These are phyloP conservation scores for Aspergillus avenaceus DNA, from an alignment of 495 filamentous ascomycete species.

Conservation along the genomic window DNA sequence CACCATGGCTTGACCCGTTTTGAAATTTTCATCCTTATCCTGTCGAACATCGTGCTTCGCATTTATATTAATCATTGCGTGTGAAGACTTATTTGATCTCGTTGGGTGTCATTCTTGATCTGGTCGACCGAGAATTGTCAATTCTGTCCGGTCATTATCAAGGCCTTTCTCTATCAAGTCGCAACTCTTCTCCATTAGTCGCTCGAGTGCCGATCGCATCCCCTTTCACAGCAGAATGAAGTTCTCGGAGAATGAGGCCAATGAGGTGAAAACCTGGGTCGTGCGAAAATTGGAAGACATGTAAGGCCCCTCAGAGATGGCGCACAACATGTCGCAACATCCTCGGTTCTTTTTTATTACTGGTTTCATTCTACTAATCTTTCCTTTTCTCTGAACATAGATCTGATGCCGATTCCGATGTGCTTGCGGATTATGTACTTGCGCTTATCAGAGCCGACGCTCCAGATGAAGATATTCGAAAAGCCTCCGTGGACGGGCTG, in stretches of 20 bases:
- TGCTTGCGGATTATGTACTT: conserved; percentile 92
- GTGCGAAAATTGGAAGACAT: conserved; percentile 87
- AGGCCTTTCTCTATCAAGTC: too few species aligned
- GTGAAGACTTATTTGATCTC: background rate
- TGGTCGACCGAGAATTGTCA: too few species aligned
- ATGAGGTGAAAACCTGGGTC: conserved; percentile 80
- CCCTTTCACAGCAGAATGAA: conserved; percentile 72
- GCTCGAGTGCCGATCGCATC: too few species aligned
- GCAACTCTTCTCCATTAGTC: too few species aligned
- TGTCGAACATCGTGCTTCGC: background rate
- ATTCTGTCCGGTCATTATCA: background rate
- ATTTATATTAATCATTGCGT: background rate
- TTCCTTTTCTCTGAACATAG: too few species aligned
- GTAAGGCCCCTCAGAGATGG: conserved; percentile 46
- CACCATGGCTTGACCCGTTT: conserved; percentile 5
- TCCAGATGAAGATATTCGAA: conserved; percentile 64
- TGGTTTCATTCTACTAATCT: background rate
- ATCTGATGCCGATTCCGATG: conserved; percentile 91
- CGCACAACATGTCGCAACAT: background rate
- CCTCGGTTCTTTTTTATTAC: background rate
- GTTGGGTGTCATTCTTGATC: too few species aligned
- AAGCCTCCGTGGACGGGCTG: conserved; percentile 71
- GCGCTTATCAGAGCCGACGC: conserved; percentile 84
- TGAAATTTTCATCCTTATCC: background rate
- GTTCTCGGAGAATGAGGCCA: conserved; percentile 71